Conservation (phyloP, 2,329 filamentous ascomycete species). For the Talaromyces sp. region DNA sequence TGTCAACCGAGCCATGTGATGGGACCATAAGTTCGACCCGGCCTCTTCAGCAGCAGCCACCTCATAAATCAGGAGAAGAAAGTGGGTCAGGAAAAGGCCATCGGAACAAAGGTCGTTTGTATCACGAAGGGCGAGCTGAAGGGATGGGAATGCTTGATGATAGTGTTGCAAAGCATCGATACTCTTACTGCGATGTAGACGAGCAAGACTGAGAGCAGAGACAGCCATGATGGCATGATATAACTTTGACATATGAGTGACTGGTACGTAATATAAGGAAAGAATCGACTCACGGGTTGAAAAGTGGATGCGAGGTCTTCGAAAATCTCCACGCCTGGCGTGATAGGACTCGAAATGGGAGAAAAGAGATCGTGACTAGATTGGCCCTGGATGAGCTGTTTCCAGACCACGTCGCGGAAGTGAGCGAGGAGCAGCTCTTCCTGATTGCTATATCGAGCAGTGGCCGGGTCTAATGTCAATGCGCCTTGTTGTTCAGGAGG, state of each 20-base stretch:
- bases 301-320: constrained; percentile 49
- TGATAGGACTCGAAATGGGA: constrained; percentile 25
- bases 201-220: constrained; percentile 52
- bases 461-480: constrained; percentile 19
- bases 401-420: constrained; percentile 42
- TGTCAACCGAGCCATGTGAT: constrained; percentile 52
- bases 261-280: background rate
- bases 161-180: constrained; percentile 54
- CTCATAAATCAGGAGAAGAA: constrained; percentile 56
- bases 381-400: constrained; percentile 36
- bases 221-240: constrained; percentile 58
- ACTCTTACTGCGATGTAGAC: constrained; percentile 44
- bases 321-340: constrained; percentile 41
- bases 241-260: constrained; percentile 38
- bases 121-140: constrained; percentile 44
- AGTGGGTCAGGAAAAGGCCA: constrained; percentile 56
- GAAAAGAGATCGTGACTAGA: constrained; percentile 20
- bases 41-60: constrained; percentile 47
- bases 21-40: constrained; percentile 51
- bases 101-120: constrained; percentile 53
- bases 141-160: constrained; percentile 49
- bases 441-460: constrained; percentile 25
- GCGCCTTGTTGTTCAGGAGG: constrained; percentile 23
- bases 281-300: constrained; percentile 45
- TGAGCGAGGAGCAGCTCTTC: constrained; percentile 37